Conservation (phyloP, 192 early-diverging fungal genomes). For the Entomortierella chlamydospora region DNA sequence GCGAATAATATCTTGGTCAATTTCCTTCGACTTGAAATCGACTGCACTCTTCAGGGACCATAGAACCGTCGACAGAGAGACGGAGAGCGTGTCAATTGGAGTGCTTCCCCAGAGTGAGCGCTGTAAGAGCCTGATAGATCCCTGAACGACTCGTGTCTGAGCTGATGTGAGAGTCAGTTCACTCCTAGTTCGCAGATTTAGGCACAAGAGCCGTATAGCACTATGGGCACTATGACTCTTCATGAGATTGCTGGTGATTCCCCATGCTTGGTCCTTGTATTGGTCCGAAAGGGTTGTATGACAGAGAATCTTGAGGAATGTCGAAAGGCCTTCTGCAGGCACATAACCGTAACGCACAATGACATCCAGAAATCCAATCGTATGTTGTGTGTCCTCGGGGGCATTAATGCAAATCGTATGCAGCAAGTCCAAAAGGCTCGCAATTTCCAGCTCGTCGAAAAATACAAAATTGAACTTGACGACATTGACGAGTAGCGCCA, state of each 20-base stretch:
- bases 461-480: constrained; percentile 69
- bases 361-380: constrained; percentile 65
- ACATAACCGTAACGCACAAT: constrained; percentile 68
- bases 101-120: constrained; percentile 67
- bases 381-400: constrained; percentile 54
- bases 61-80: constrained; percentile 51
- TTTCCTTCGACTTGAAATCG: constrained; percentile 26
- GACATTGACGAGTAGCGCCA: constrained; percentile 59
- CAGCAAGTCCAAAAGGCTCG: constrained; percentile 58
- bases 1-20: constrained; percentile 37
- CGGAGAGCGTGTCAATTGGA: constrained; percentile 53
- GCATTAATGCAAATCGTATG: constrained; percentile 59
- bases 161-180: constrained; percentile 11
- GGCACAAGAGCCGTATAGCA: constrained; percentile 66
- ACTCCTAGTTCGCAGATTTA: constrained; percentile 57
- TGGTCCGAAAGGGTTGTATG: constrained; percentile 47
- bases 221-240: constrained; percentile 72
- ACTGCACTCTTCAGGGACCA: constrained; percentile 48
- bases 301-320: constrained; percentile 66
- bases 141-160: constrained; percentile 53
- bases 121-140: constrained; percentile 67
- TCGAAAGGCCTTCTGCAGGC: constrained; percentile 56
- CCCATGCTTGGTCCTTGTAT: constrained; percentile 59
- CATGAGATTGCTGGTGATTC: constrained; percentile 72
- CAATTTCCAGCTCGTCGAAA: constrained; percentile 66